Conservation (phyloP, 805 yeast species). For the Sungouiella thailandica region DNA sequence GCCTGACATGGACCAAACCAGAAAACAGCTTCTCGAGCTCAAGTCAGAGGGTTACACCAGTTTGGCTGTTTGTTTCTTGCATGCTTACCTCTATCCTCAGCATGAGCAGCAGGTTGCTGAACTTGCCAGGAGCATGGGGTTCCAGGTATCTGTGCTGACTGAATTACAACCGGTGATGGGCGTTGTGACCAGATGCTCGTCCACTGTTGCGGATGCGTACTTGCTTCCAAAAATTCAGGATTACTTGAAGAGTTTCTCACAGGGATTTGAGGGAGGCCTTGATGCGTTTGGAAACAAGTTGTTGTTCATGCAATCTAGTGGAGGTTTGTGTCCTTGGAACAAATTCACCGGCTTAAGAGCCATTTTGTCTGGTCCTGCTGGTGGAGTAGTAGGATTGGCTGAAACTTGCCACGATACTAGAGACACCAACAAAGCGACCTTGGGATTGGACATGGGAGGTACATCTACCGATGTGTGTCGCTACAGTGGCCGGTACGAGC, state of each 20-base stretch:
- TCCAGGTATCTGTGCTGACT: constrained; percentile 31
- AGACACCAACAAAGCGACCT: constrained; percentile 21
- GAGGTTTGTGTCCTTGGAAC: constrained; percentile 81
- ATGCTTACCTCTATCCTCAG: constrained; percentile 31
- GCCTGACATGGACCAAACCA: constrained; percentile 22
- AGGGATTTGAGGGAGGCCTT: constrained; percentile 34
- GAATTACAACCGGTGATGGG: constrained; percentile 37
- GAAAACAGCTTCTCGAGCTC: constrained; percentile 17
- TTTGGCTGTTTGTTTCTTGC: constrained; percentile 28
- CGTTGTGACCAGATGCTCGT: constrained; percentile 31
- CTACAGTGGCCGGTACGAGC: constrained; percentile 31
- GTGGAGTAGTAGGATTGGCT: constrained; percentile 91
- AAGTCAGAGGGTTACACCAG: constrained; percentile 15
- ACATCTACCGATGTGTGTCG: constrained; percentile 40
- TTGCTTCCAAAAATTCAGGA: constrained; percentile 28
- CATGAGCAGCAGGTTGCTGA: constrained; percentile 28
- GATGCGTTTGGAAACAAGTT: constrained; percentile 45
- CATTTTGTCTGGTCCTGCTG: constrained; percentile 64
- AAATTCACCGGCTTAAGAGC: constrained; percentile 82
- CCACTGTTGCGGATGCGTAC: constrained; percentile 38
- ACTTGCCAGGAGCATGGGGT: constrained; percentile 28
- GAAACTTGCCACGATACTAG: constrained; percentile 52
- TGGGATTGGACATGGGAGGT: constrained; percentile 38
- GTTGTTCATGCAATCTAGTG: constrained; percentile 92
- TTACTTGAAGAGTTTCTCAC: constrained; percentile 27